phyloP scores from a whole-genome alignment of 2,329 filamentous ascomycete species.

The Fusarium fujikuroi region DNA sequence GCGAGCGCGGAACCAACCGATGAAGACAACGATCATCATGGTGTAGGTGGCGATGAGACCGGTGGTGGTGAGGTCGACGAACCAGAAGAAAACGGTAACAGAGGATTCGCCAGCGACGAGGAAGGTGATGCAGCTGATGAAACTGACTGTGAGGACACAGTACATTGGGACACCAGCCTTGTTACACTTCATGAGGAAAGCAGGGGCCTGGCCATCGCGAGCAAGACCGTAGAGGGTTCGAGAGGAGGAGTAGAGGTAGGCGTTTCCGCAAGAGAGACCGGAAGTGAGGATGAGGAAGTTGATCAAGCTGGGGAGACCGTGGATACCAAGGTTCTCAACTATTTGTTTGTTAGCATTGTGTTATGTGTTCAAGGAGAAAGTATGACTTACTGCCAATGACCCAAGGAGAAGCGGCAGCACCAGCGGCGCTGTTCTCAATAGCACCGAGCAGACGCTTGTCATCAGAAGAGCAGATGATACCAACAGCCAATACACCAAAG shows the following conservation, averaged over 20 bases:
- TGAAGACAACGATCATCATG: constrained; percentile 54
- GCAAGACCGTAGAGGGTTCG: constrained; percentile 61
- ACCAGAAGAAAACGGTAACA: constrained; percentile 62
- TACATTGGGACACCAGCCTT: constrained; percentile 68
- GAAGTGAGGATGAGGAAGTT: constrained; percentile 71
- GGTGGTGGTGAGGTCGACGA: constrained; percentile 65
- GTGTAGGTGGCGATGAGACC: constrained; percentile 67
- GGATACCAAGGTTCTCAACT: constrained; percentile 62
- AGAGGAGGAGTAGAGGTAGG: constrained; percentile 60
- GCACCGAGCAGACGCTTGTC: constrained; percentile 53
- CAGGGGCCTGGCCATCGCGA: constrained; percentile 56
- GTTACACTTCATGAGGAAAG: constrained; percentile 66
- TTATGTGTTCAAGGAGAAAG: accelerated
- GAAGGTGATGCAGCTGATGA: constrained; percentile 62
- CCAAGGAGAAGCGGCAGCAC: constrained; percentile 68
- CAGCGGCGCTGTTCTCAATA: constrained; percentile 61
- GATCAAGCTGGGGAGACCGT: constrained; percentile 63
- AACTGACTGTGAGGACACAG: constrained; percentile 59
- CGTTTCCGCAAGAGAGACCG: constrained; percentile 56
- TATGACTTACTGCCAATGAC: constrained; percentile 58
- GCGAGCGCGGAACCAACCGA: constrained; percentile 60
- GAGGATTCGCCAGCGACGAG: constrained; percentile 59
- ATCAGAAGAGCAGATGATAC: constrained; percentile 65
- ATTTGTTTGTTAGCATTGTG: neutral
- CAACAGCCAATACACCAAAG: constrained; percentile 67